Evolutionary conservation across 805 yeast genomes (phyloP), one percentile per base, ranked within the genome.

Genomic region (Candida arabinofermentans): DNA sequence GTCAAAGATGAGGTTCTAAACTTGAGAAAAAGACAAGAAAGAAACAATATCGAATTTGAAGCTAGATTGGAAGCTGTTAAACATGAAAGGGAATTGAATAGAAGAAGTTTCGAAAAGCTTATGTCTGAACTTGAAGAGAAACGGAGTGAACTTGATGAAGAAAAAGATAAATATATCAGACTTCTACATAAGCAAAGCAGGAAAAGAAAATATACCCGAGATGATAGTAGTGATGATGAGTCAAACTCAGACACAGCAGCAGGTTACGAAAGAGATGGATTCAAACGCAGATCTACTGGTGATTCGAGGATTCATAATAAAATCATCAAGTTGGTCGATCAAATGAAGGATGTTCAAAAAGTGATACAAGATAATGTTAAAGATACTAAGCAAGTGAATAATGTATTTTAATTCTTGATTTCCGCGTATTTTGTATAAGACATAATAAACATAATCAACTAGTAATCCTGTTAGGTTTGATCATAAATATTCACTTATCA

Each of bases 1-100:
- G 47, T 58, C 13, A 56, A 51, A 34, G 48, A 47, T 18, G 61
- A 58, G 31, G 39, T 57, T 19, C 31, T 51, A 8, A 39, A 41
- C 4, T 39, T 61, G 37, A 48, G 54, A 16, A 50, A 51, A 12
- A 49, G 54, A 14, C 62, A 61, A 39, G 65, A 61, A n/a, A 75
- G 81, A 19, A 69, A 72, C 47, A 80, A 83, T 19, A 83, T 86
- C 57, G 67, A 74, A 39, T 79, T 83, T 59, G 91, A 86, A 57
- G 73, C 75, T 43, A 87, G 81, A 56, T 74, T 82, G 61, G 76
- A 78, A 49, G 79, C 78, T 58, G 66, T 83, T 54, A 79, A 74
- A 51, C 71, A 72, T 56, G 83, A 83, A 53, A 47, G 51, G 18
- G 61, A 60, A 35, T 39, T 53, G 16, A 53, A 48, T 30, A 42